Conservation (phyloP, 257 asterid species). For the Plantago major region DNA sequence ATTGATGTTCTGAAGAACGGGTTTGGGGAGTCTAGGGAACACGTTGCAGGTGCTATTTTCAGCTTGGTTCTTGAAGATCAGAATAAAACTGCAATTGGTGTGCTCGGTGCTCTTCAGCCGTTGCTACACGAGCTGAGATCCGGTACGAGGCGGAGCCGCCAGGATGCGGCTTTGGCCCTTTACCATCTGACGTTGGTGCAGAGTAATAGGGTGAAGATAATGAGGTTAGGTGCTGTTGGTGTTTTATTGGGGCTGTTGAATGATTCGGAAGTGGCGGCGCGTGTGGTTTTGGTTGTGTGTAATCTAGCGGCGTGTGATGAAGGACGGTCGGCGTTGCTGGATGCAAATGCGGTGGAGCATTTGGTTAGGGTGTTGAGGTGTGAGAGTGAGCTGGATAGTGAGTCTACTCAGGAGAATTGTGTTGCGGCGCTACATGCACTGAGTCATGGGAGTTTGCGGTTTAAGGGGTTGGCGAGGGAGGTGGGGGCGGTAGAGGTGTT, state of each 20-base stretch:
- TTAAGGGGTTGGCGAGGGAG: slow-evolving; percentile 61
- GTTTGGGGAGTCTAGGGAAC: slow-evolving; percentile 71
- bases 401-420: slow-evolving; percentile 70
- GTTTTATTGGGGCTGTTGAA: slow-evolving; percentile 55
- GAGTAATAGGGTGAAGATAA: slow-evolving; percentile 55
- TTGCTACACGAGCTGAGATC: slow-evolving; percentile 70
- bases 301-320: slow-evolving; percentile 68
- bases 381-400: slow-evolving; percentile 38
- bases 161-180: slow-evolving; percentile 74
- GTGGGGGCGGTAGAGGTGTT: slow-evolving; percentile 59
- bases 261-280: slow-evolving; percentile 46
- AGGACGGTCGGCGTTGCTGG: slow-evolving; percentile 72
- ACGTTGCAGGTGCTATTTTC: slow-evolving; percentile 90
- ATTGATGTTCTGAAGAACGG: slow-evolving; percentile 70
- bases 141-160: slow-evolving; percentile 69
- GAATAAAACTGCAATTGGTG: slow-evolving; percentile 80
- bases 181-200: slow-evolving; percentile 70
- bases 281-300: slow-evolving; percentile 68
- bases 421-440: slow-evolving; percentile 60
- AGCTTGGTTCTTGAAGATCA: slow-evolving; percentile 73
- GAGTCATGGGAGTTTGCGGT: slow-evolving; percentile 76
- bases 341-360: slow-evolving; percentile 54
- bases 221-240: slow-evolving; percentile 53
- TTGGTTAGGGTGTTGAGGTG: slow-evolving; percentile 48
- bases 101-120: slow-evolving; percentile 78